These are phyloP conservation scores for Malus hybrid DNA, from an alignment of 331 rosid species.

Conservation along the genomic window DNA sequence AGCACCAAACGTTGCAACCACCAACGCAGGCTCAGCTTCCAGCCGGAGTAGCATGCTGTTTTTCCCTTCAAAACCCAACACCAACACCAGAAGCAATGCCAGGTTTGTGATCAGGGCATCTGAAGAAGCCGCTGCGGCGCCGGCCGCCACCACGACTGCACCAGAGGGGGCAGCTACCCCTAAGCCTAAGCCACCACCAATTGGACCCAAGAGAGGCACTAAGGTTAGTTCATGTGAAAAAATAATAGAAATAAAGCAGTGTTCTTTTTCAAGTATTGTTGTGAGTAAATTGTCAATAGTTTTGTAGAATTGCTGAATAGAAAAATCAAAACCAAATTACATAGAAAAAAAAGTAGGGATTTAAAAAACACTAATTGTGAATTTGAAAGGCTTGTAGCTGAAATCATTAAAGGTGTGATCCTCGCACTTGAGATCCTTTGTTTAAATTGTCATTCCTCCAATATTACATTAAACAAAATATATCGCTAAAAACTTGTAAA, in stretches of 20 bases:
- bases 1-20: constrained; percentile 35
- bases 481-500: background rate
- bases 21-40: constrained; percentile 26
- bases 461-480: too few relatives aligned
- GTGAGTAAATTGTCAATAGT: background rate
- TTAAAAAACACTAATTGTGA: background rate
- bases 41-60: constrained; percentile 22
- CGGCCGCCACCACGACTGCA: constrained; percentile 24
- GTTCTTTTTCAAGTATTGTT: background rate
- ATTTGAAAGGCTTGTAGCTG: background rate
- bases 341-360: background rate
- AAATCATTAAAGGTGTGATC: background rate
- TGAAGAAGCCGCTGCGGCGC: constrained; percentile 44
- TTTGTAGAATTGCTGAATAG: background rate
- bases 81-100: constrained; percentile 12
- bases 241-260: too few relatives aligned
- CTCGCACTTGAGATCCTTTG: background rate
- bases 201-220: constrained; percentile 86
- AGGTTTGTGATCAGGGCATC: constrained; percentile 57
- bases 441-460: background rate
- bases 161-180: constrained; percentile 29
- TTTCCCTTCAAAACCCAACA: constrained; percentile 30
- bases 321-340: background rate
- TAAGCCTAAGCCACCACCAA: constrained; percentile 79
- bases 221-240: constrained; percentile 34